Conservation (phyloP, 805 yeast species). For the Candida orba region DNA sequence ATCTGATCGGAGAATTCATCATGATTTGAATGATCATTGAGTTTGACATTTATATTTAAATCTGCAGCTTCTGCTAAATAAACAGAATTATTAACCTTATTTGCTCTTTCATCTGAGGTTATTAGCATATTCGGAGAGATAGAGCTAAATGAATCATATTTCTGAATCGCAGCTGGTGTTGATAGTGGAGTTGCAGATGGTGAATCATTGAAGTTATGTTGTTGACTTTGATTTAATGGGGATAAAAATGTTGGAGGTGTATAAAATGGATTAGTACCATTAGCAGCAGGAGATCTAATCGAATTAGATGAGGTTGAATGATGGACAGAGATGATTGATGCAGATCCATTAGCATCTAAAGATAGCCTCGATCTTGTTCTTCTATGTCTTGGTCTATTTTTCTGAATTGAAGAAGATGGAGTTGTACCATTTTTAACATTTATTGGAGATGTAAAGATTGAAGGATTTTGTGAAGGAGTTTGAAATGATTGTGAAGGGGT, state of each 20-base stretch:
- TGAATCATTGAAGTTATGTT: constrained; percentile 4
- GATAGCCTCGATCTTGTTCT: constrained; percentile 36
- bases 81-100: constrained; percentile 4
- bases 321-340: constrained; percentile 18
- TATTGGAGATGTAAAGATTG: constrained; percentile 9
- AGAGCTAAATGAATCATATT: constrained; percentile 8
- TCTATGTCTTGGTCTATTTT: constrained; percentile 28
- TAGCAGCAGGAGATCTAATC: constrained; percentile 28
- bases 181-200: constrained; percentile 20
- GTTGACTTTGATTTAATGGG: constrained; percentile 24
- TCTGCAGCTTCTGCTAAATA: constrained; percentile 24
- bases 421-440: constrained; percentile 6
- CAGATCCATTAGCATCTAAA: constrained; percentile 28
- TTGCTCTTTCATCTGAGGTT: constrained; percentile 5
- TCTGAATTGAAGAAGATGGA: constrained; percentile 10
- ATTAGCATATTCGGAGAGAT: constrained; percentile 21
- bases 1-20: not conserved
- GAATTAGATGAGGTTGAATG: constrained; percentile 15
- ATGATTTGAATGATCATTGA: too few species aligned
- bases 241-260: constrained; percentile 38
- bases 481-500: constrained; percentile 26
- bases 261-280: constrained; percentile 40
- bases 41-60: too few species aligned
- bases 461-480: constrained; percentile 17
- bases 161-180: constrained; percentile 15